Percentiles rank a stretch among this genome's conserved stretches.
phyloP scores from a whole-genome alignment of 257 asterid species.

The Solanum sparsipilum region DNA sequence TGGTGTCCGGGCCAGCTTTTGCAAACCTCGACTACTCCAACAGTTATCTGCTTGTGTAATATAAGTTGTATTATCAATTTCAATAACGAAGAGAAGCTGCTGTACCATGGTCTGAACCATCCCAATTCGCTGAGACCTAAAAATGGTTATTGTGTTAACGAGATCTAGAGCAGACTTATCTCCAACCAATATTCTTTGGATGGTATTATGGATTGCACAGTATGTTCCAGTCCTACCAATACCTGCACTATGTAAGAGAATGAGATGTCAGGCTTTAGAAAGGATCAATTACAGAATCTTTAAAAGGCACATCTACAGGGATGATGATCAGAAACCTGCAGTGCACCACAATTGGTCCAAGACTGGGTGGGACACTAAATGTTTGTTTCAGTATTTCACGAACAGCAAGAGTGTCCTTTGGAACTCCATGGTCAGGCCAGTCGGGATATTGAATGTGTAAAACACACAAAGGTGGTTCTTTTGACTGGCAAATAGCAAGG shows the following conservation, averaged over 20 bases:
- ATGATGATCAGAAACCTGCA: slow-evolving; percentile 54
- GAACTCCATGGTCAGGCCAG: slow-evolving; percentile 99
- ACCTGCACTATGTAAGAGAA: slow-evolving; percentile 64
- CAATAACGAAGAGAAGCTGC: slow-evolving; percentile 2
- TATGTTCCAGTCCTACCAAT: slow-evolving; percentile 96
- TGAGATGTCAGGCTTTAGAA: slow-evolving; percentile 1
- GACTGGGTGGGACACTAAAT: slow-evolving; percentile 45
- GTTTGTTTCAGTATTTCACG: slow-evolving; percentile 73
- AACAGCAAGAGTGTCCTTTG: slow-evolving; percentile 65
- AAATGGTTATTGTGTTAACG: slow-evolving; percentile 41
- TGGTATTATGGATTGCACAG: slow-evolving; percentile 72
- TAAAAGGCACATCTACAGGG: neutral
- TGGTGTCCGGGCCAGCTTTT: neutral
- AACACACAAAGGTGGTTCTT: slow-evolving; percentile 67
- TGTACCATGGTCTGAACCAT: slow-evolving; percentile 88
- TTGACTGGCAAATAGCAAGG: slow-evolving; percentile 46
- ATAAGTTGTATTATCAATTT: neutral
- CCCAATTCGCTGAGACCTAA: slow-evolving; percentile 82
- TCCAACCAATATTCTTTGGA: slow-evolving; percentile 67
- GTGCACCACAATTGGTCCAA: slow-evolving; percentile 94
- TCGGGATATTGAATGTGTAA: slow-evolving; percentile 89
- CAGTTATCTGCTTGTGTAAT: neutral
- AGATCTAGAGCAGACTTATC: slow-evolving; percentile 77
- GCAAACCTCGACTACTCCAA: neutral
- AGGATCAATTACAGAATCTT: neutral